Evolutionary conservation across 2,329 filamentous ascomycete species (phyloP).

Genomic region (Capronia coronata): DNA sequence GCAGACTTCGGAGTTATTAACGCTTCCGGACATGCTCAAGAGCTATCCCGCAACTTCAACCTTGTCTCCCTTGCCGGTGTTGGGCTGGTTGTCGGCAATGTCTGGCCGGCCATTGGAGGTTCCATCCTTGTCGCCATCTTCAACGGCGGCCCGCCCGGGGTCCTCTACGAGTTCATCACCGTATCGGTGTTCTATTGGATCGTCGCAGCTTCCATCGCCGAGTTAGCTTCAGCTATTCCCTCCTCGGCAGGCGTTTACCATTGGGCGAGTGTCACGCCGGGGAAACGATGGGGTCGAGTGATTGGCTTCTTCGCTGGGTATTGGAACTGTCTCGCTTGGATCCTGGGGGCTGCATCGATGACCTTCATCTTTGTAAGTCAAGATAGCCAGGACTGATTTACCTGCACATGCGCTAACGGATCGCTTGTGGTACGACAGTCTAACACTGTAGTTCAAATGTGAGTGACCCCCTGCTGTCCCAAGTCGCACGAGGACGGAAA

Average conservation of each 20-base stretch:
- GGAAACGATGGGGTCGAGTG: conserved; percentile 47
- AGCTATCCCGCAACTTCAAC: conserved; percentile 57
- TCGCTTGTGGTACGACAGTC: too few relatives aligned
- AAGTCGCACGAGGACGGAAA: too few relatives aligned
- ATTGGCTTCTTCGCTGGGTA: conserved; percentile 43
- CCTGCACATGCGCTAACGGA: too few relatives aligned
- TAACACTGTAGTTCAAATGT: conserved; percentile 58
- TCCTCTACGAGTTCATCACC: conserved; percentile 55
- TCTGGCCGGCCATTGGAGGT: conserved; percentile 58
- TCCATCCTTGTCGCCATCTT: conserved; percentile 36
- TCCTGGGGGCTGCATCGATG: conserved; percentile 56
- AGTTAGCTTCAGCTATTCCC: conserved; percentile 58
- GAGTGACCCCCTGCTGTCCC: too few relatives aligned
- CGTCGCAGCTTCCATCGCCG: conserved; percentile 54
- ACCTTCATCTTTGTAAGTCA: conserved; percentile 45
- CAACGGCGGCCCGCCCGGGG: conserved; percentile 57
- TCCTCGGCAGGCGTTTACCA: conserved; percentile 56
- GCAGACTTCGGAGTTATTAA: too few relatives aligned
- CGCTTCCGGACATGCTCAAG: conserved; percentile 58
- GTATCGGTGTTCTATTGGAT: conserved; percentile 52
- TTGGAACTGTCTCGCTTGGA: conserved; percentile 48
- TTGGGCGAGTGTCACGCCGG: conserved; percentile 55
- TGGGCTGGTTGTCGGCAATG: conserved; percentile 58
- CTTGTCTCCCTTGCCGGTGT: conserved; percentile 54
- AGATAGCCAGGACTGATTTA: conserved; percentile 1